phyloP scores from a whole-genome alignment of 2,329 filamentous ascomycete species.

The Hypocreales sp. region DNA sequence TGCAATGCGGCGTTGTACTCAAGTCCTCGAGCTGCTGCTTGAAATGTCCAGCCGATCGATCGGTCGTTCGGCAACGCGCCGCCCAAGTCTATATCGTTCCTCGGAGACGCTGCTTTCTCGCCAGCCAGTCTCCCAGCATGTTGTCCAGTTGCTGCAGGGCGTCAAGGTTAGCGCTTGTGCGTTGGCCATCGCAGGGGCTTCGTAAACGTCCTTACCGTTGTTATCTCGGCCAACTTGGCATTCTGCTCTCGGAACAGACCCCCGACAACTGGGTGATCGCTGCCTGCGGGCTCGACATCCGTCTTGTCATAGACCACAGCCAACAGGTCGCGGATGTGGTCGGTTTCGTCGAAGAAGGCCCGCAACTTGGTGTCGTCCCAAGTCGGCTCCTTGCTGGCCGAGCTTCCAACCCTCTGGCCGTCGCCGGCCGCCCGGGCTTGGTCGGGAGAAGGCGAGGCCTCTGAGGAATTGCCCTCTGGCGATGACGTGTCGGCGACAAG shows the following conservation, averaged over 20 bases:
- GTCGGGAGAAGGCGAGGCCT: slow-evolving; percentile 50
- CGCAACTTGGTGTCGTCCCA: slow-evolving; percentile 83
- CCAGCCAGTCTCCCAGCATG: slow-evolving; percentile 70
- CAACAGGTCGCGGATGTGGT: slow-evolving; percentile 78
- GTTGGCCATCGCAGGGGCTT: too few species aligned
- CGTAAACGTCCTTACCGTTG: slow-evolving; percentile 45
- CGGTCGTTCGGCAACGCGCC: too few species aligned
- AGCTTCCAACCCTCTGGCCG: slow-evolving; percentile 18
- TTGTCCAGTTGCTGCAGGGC: slow-evolving; percentile 57
- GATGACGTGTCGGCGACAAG: slow-evolving; percentile 58
- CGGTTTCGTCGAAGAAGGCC: slow-evolving; percentile 80
- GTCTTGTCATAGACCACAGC: slow-evolving; percentile 87
- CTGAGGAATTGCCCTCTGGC: slow-evolving; percentile 48
- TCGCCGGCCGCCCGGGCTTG: slow-evolving; percentile 31
- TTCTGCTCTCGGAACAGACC: slow-evolving; percentile 78
- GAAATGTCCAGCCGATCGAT: too few species aligned
- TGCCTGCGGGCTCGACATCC: slow-evolving; percentile 60
- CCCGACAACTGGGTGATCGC: slow-evolving; percentile 73
- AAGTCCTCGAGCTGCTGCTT: too few species aligned
- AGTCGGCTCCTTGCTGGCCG: slow-evolving; percentile 27
- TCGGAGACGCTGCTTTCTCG: slow-evolving; percentile 50
- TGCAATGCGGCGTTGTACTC: too few species aligned
- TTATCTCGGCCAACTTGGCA: slow-evolving; percentile 73
- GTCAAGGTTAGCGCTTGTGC: slow-evolving; percentile 5
- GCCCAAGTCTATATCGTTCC: slow-evolving; percentile 26